A percentile compares a stretch with the other conserved stretches of the same genome.
Conservation (phyloP, 768 basidiomycete genomes). For the Wakefieldia striispora region DNA sequence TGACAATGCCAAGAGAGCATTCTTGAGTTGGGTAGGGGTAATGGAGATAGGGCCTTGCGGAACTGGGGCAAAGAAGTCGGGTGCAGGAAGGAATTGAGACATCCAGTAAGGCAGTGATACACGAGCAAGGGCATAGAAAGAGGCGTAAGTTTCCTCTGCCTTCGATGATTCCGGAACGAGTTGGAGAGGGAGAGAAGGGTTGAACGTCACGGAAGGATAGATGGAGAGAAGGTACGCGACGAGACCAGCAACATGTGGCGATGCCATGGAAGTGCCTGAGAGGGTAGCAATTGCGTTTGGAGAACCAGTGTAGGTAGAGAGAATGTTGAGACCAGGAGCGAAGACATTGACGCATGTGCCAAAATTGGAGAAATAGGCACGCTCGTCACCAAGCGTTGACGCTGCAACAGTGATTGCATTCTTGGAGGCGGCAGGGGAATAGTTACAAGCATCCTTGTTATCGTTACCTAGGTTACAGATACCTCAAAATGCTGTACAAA, state of each 20-base stretch:
- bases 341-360: conserved; percentile 92
- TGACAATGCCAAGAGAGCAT: conserved; percentile 62
- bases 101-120: conserved; percentile 59
- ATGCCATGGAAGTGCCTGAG: conserved; percentile 94
- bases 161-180: conserved; percentile 35
- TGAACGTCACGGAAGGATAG: conserved; percentile 66
- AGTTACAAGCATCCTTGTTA: conserved; percentile 86
- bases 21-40: conserved; percentile 74
- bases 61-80: conserved; percentile 42
- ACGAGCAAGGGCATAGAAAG: conserved; percentile 54
- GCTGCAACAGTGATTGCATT: conserved; percentile 95
- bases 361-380: conserved; percentile 91
- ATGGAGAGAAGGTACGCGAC: conserved; percentile 91
- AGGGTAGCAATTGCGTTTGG: conserved; percentile 64
- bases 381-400: conserved; percentile 74
- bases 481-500: not conserved
- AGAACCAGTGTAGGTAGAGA: conserved; percentile 80
- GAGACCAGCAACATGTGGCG: conserved; percentile 88
- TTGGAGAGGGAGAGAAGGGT: conserved; percentile 45
- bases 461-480: conserved; percentile 56
- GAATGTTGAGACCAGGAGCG: conserved; percentile 87
- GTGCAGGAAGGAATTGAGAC: conserved; percentile 53
- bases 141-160: conserved; percentile 38
- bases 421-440: conserved; percentile 88
- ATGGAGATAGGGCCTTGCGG: conserved; percentile 45